A percentile compares a stretch with the other conserved stretches of the same genome.
Evolutionary conservation across 805 yeast species (phyloP).

Genomic region (Metschnikowia baotianmanensis): DNA sequence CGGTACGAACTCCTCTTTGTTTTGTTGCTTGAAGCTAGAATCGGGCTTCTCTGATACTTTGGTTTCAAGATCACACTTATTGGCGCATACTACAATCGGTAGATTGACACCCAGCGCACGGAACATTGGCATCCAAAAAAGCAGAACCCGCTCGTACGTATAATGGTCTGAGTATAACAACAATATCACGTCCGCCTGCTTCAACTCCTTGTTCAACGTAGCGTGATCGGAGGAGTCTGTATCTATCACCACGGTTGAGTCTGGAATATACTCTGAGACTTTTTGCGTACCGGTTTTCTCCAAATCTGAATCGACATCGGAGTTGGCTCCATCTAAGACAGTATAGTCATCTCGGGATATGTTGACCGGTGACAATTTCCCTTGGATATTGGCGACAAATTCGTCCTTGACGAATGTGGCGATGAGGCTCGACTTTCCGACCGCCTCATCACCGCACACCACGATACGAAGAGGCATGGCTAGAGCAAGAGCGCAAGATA

Average conservation of each 20-base stretch:
- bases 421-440: slow-evolving; percentile 78
- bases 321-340: slow-evolving; percentile 21
- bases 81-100: slow-evolving; percentile 89
- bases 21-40: slow-evolving; percentile 32
- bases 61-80: slow-evolving; percentile 56
- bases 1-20: slow-evolving; percentile 80
- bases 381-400: slow-evolving; percentile 66
- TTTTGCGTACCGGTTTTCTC: slow-evolving; percentile 2
- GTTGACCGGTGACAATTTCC: slow-evolving; percentile 78
- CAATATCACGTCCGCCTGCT: slow-evolving; percentile 89
- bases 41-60: slow-evolving; percentile 29
- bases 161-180: slow-evolving; percentile 92
- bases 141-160: slow-evolving; percentile 85
- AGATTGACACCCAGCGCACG: slow-evolving; percentile 90
- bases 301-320: slow-evolving; percentile 12
- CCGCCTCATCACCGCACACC: slow-evolving; percentile 92
- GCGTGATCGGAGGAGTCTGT: slow-evolving; percentile 67
- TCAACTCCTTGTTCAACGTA: slow-evolving; percentile 64
- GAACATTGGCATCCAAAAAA: slow-evolving; percentile 93
- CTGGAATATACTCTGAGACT: slow-evolving; percentile 35
- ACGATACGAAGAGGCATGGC: slow-evolving; percentile 63
- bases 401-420: slow-evolving; percentile 80
- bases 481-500: not conserved
- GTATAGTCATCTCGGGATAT: slow-evolving; percentile 68
- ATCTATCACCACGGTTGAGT: slow-evolving; percentile 71